These are phyloP conservation scores for Yarrowia keelungensis DNA, from an alignment of 805 yeast genomes.

Conservation along the genomic window DNA sequence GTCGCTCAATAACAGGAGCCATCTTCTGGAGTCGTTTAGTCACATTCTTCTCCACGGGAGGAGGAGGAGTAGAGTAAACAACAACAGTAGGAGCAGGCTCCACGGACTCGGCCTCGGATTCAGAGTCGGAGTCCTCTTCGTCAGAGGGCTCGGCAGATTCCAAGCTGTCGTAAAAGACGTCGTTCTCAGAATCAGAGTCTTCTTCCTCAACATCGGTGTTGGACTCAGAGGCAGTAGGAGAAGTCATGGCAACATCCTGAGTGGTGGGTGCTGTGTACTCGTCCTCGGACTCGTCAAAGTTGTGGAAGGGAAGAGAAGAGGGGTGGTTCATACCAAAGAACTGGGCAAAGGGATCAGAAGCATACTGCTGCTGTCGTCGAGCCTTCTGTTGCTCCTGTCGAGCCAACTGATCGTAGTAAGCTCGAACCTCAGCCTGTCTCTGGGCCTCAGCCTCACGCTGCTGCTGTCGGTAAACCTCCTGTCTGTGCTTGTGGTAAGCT, in stretches of 20 bases:
- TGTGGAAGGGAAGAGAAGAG: slow-evolving; percentile 16
- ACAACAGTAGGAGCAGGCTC: slow-evolving; percentile 31
- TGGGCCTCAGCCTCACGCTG: slow-evolving; percentile 26
- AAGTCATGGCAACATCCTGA: slow-evolving; percentile 24
- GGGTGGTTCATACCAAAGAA: background rate
- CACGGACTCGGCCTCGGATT: slow-evolving; percentile 34
- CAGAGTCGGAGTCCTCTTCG: slow-evolving; percentile 41
- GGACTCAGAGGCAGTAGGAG: slow-evolving; percentile 24
- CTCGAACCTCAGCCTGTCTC: slow-evolving; percentile 28
- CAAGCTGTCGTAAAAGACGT: slow-evolving; percentile 31
- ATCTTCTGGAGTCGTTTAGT: slow-evolving; percentile 27
- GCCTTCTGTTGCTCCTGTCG: slow-evolving; percentile 22
- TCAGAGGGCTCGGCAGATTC: slow-evolving; percentile 39
- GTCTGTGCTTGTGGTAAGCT: slow-evolving; percentile 25
- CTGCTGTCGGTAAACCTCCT: slow-evolving; percentile 19
- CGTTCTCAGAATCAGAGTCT: slow-evolving; percentile 6
- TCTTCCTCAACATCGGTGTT: slow-evolving; percentile 12
- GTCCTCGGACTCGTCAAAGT: slow-evolving; percentile 37
- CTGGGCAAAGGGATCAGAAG: slow-evolving; percentile 25
- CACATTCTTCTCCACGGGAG: slow-evolving; percentile 32
- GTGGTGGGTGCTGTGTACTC: slow-evolving; percentile 1
- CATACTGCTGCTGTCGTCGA: slow-evolving; percentile 6
- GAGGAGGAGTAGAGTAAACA: slow-evolving; percentile 36
- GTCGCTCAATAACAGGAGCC: slow-evolving; percentile 13
- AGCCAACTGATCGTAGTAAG: slow-evolving; percentile 34